phyloP scores from a whole-genome alignment of 495 filamentous ascomycete species.

The Hypoxylon intermedium region DNA sequence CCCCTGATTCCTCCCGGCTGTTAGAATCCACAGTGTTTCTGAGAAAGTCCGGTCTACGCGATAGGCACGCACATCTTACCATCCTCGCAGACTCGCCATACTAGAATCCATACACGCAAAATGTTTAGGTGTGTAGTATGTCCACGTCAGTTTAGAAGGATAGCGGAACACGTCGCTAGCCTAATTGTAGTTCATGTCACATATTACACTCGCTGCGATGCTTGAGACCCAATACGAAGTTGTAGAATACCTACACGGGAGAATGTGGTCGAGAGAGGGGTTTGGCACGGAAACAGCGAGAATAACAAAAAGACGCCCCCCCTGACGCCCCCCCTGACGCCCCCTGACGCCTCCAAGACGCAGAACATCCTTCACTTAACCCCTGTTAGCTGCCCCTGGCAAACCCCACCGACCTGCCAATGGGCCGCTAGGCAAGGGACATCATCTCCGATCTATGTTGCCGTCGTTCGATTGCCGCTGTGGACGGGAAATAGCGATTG shows the following conservation, averaged over 20 bases:
- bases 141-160: background rate
- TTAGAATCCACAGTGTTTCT: constrained; percentile 1
- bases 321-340: no score
- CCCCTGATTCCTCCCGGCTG: constrained; percentile 10
- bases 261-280: background rate
- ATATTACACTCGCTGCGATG: background rate
- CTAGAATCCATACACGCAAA: background rate
- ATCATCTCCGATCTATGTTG: constrained; percentile 36
- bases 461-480: constrained; percentile 33
- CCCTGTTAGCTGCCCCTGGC: background rate
- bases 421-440: constrained; percentile 21
- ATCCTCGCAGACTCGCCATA: background rate
- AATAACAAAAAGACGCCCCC: background rate
- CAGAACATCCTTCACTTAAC: background rate
- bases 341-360: background rate
- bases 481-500: constrained; percentile 29
- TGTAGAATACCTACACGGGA: background rate
- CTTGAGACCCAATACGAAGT: background rate
- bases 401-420: constrained; percentile 1
- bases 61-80: background rate
- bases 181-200: background rate
- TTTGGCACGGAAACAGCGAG: background rate
- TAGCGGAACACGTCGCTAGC: background rate
- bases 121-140: background rate
- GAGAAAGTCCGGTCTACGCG: no score